Conservation (phyloP, 169 alveolate genomes). For the Cryptosporidium sp. region DNA sequence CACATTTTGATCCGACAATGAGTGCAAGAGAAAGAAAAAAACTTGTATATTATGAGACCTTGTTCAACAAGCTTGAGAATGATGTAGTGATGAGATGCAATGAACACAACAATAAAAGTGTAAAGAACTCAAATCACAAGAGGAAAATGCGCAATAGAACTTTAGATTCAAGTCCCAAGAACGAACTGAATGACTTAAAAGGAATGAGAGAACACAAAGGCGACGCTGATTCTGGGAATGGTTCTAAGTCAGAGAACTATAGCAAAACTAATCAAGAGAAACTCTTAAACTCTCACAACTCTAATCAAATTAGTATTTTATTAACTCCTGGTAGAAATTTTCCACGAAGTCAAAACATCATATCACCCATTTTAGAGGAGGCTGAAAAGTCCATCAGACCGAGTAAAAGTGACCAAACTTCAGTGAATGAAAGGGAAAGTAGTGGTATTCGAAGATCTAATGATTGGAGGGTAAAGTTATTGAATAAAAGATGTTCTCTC, state of each 20-base stretch:
- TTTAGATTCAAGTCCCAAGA: not conserved
- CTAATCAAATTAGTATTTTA: constrained; percentile 15
- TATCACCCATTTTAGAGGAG: not conserved
- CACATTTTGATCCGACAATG: constrained; percentile 73
- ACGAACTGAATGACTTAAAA: not conserved
- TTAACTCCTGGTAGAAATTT: constrained; percentile 17
- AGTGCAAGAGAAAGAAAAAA: constrained; percentile 69
- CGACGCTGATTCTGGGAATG: not conserved
- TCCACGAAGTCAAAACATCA: not conserved
- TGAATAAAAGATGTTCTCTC: constrained; percentile 36
- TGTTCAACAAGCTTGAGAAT: constrained; percentile 65
- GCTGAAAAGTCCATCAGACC: not conserved
- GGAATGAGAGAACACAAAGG: not conserved
- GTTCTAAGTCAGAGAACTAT: not conserved
- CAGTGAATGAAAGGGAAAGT: constrained; percentile 33
- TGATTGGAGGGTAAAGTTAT: constrained; percentile 67
- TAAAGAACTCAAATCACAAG: not conserved
- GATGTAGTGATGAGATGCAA: constrained; percentile 11
- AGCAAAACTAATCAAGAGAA: not conserved
- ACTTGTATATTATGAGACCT: constrained; percentile 43
- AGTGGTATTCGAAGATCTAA: constrained; percentile 27
- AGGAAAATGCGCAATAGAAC: constrained; percentile 27
- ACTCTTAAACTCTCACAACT: not conserved
- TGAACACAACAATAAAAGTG: constrained; percentile 7
- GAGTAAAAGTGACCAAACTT: not conserved